Evolutionary conservation across 2,329 filamentous ascomycete genomes (phyloP).

Genomic region (Xylariaceae sp.): DNA sequence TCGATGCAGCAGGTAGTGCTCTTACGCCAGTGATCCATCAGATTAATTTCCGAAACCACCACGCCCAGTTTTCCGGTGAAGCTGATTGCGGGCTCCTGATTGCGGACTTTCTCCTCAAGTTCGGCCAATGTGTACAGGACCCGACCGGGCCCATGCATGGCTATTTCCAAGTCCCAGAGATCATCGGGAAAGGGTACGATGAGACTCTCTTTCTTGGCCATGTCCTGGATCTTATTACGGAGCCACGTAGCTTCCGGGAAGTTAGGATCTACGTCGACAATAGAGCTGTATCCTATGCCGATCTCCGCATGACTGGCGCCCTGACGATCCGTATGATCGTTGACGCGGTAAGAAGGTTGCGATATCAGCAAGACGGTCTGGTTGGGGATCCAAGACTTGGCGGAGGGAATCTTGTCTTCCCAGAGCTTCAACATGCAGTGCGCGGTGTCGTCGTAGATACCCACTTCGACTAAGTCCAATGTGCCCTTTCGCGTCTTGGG

Average conservation of each 20-base stretch:
- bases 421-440: slow-evolving; percentile 50
- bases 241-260: slow-evolving; percentile 51
- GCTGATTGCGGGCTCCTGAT: slow-evolving; percentile 23
- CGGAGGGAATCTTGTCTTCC: slow-evolving; percentile 43
- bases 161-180: slow-evolving; percentile 34
- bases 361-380: slow-evolving; percentile 47
- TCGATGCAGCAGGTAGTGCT: slow-evolving; percentile 37
- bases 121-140: slow-evolving; percentile 39
- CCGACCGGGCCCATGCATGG: slow-evolving; percentile 30
- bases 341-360: slow-evolving; percentile 31
- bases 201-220: slow-evolving; percentile 45
- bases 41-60: slow-evolving; percentile 30
- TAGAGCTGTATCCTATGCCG: slow-evolving; percentile 37
- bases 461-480: slow-evolving; percentile 43
- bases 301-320: slow-evolving; percentile 19
- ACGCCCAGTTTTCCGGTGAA: slow-evolving; percentile 39
- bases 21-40: slow-evolving; percentile 30
- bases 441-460: slow-evolving; percentile 53
- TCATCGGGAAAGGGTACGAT: slow-evolving; percentile 43
- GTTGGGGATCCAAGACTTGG: slow-evolving; percentile 41
- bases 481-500: slow-evolving; percentile 43
- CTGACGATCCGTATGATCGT: neutral
- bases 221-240: slow-evolving; percentile 41
- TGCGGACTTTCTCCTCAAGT: slow-evolving; percentile 38
- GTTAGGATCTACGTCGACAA: slow-evolving; percentile 51